These are phyloP conservation scores for Verruconis gallopava DNA, from an alignment of 2,329 filamentous ascomycete genomes.

Conservation along the genomic window DNA sequence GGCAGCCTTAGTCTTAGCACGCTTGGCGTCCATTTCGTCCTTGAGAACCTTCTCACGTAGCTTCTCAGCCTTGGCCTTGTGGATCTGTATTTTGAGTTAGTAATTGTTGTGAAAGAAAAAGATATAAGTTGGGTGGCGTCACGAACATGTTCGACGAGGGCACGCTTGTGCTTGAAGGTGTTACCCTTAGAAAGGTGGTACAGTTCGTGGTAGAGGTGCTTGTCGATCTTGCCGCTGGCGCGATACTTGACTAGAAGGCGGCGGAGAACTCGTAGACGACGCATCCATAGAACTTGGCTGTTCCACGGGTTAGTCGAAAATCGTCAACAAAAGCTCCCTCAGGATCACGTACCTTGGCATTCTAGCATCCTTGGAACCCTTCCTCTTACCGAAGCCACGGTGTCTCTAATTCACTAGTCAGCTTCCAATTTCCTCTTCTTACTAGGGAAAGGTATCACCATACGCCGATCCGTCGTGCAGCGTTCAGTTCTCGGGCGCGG, in stretches of 20 bases:
- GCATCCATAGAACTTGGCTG: slow-evolving; percentile 98
- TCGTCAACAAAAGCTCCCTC: too few species aligned
- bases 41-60: slow-evolving; percentile 87
- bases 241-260: slow-evolving; percentile 99
- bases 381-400: slow-evolving; percentile 99
- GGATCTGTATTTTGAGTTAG: slow-evolving; percentile 54
- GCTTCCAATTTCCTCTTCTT: neutral
- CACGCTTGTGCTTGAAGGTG: slow-evolving; percentile 99
- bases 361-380: slow-evolving; percentile 99
- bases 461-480: slow-evolving; percentile 74
- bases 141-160: slow-evolving; percentile 99
- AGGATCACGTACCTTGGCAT: slow-evolving; percentile 82
- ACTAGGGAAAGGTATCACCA: neutral
- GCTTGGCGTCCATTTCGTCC: slow-evolving; percentile 99
- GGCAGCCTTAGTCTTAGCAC: slow-evolving; percentile 99
- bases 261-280: slow-evolving; percentile 96
- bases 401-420: slow-evolving; percentile 45
- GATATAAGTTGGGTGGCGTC: slow-evolving; percentile 17
- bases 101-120: slow-evolving; percentile 13
- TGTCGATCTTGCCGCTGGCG: slow-evolving; percentile 99
- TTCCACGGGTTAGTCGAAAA: too few species aligned
- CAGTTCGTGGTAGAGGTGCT: slow-evolving; percentile 99
- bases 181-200: slow-evolving; percentile 99
- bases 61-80: slow-evolving; percentile 99
- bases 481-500: slow-evolving; percentile 88